Conservation (phyloP, 257 asterid genomes). For the Handroanthus guayacan region DNA sequence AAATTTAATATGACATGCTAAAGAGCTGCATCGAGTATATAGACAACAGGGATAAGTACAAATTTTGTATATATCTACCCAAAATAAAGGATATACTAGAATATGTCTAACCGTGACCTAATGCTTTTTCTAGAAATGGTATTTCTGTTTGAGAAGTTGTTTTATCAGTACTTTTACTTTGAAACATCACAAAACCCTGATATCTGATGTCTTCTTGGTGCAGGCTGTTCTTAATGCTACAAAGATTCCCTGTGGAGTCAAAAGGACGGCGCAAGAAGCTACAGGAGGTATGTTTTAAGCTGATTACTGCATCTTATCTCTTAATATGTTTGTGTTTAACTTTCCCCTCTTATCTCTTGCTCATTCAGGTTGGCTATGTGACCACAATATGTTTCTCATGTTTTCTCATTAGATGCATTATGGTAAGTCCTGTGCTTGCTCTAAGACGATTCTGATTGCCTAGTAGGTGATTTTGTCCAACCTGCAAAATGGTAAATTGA, state of each 20-base stretch:
- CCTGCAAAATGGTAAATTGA: conserved; percentile 29
- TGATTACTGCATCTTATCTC: conserved; percentile 21
- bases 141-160: neutral
- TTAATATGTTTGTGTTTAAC: conserved; percentile 12
- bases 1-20: too few relatives aligned
- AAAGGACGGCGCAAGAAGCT: conserved; percentile 95
- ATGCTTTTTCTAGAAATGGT: neutral
- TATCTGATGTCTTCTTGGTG: conserved; percentile 32
- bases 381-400: conserved; percentile 92
- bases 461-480: neutral
- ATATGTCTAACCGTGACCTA: too few relatives aligned
- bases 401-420: conserved; percentile 85
- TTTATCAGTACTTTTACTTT: neutral
- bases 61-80: too few relatives aligned
- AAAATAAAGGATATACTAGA: too few relatives aligned
- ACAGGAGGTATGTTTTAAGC: conserved; percentile 72
- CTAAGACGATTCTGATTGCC: conserved; percentile 33
- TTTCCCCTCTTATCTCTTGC: conserved; percentile 27
- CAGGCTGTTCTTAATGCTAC: conserved; percentile 93
- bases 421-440: conserved; percentile 67
- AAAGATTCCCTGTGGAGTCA: conserved; percentile 94
- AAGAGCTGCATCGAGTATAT: too few relatives aligned
- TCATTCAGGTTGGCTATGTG: conserved; percentile 94
- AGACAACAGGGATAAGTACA: too few relatives aligned
- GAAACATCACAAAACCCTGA: conserved; percentile 20